A percentile compares a stretch with the other conserved stretches of the same genome.
Evolutionary conservation across 805 yeast genomes (phyloP).

Genomic region (Naumovozyma castellii): DNA sequence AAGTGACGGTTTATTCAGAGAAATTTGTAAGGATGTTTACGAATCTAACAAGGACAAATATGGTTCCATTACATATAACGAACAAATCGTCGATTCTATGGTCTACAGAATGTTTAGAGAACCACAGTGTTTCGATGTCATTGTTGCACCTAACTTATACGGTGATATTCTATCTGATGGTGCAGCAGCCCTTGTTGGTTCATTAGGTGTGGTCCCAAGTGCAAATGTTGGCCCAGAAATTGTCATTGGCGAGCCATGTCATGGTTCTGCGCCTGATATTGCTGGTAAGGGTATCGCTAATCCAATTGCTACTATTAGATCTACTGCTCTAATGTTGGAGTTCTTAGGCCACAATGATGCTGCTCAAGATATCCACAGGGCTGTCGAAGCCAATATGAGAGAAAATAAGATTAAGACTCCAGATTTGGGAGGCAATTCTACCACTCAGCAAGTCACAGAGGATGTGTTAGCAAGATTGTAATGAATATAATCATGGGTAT

Average conservation of each 20-base stretch:
- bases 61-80: slow-evolving; percentile 60
- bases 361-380: slow-evolving; percentile 85
- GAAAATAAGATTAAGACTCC: slow-evolving; percentile 77
- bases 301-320: slow-evolving; percentile 97
- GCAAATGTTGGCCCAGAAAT: slow-evolving; percentile 95
- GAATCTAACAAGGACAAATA: slow-evolving; percentile 49
- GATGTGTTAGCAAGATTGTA: slow-evolving; percentile 49
- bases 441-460: slow-evolving; percentile 78
- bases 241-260: slow-evolving; percentile 98
- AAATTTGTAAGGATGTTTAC: slow-evolving; percentile 44
- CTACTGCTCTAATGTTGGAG: slow-evolving; percentile 94
- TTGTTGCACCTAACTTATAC: slow-evolving; percentile 96
- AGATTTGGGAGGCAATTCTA: slow-evolving; percentile 84
- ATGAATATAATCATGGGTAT: slow-evolving; percentile 1
- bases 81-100: slow-evolving; percentile 98
- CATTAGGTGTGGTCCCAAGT: slow-evolving; percentile 95
- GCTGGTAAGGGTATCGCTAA: slow-evolving; percentile 91
- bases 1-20: slow-evolving; percentile 94
- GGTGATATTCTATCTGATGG: slow-evolving; percentile 97
- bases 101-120: slow-evolving; percentile 98
- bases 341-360: slow-evolving; percentile 86
- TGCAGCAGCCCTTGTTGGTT: slow-evolving; percentile 96
- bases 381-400: slow-evolving; percentile 85
- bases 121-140: slow-evolving; percentile 94
- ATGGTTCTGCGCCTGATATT: slow-evolving; percentile 98